Conservation (phyloP, 2,329 filamentous ascomycete genomes). For the Phyllosticta paracitricarpa region DNA sequence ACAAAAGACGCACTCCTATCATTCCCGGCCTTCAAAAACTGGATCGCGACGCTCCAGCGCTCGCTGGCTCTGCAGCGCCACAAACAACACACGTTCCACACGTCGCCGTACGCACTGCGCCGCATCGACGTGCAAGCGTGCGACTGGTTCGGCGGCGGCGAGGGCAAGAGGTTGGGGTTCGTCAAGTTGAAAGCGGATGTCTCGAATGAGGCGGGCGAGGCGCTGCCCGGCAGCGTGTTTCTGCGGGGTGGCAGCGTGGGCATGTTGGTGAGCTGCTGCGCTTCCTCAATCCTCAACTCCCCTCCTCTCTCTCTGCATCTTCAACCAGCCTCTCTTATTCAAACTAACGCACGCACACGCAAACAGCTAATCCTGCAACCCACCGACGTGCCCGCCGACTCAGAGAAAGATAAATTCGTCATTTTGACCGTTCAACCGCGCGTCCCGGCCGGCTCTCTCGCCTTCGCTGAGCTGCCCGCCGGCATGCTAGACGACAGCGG, state of each 20-base stretch:
- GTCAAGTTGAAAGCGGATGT: constrained; percentile 46
- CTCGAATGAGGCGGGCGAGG: constrained; percentile 41
- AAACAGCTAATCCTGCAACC: constrained; percentile 45
- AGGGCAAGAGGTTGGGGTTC: constrained; percentile 38
- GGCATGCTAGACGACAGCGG: constrained; percentile 49
- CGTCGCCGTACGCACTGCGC: constrained; percentile 40
- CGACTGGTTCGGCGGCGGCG: constrained; percentile 41
- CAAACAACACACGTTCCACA: constrained; percentile 41
- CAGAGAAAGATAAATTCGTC: constrained; percentile 39
- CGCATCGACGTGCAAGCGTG: constrained; percentile 45
- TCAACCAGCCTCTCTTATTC: too few species aligned
- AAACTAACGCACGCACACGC: neutral
- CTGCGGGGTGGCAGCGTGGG: constrained; percentile 49
- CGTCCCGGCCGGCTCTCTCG: constrained; percentile 44
- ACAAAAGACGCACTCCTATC: constrained; percentile 34
- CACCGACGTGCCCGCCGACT: constrained; percentile 32
- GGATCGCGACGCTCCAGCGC: constrained; percentile 41
- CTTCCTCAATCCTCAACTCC: neutral
- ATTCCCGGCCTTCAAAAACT: constrained; percentile 46
- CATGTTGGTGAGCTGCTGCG: constrained; percentile 36
- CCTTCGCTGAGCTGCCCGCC: constrained; percentile 48
- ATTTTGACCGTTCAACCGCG: constrained; percentile 49
- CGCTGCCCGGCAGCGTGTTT: constrained; percentile 47
- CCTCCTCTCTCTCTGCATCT: neutral
- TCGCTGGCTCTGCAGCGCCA: constrained; percentile 39